Evolutionary conservation across 257 asterid genomes (phyloP).

Genomic region (Solanum commersonii): DNA sequence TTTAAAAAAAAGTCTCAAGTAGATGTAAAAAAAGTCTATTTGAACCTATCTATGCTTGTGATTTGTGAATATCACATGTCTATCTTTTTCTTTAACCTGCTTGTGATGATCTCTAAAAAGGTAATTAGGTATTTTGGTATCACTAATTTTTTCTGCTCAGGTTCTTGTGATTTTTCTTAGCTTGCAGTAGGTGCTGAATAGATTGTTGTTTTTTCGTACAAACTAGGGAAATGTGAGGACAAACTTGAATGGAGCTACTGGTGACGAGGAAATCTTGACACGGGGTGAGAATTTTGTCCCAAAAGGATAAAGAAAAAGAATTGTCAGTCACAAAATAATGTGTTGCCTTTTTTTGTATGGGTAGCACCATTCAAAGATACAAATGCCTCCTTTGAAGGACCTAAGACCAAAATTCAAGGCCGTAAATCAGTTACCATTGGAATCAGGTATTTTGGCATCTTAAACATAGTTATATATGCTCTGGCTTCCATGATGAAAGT

Average conservation of each 20-base stretch:
- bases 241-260: slow-evolving; percentile 20
- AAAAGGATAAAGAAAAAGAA: background rate
- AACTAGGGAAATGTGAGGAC: slow-evolving; percentile 34
- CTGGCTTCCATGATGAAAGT: background rate
- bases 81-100: background rate
- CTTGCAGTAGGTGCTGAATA: slow-evolving; percentile 9
- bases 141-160: background rate
- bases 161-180: background rate
- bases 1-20: background rate
- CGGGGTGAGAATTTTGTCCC: slow-evolving; percentile 30
- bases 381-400: slow-evolving; percentile 24
- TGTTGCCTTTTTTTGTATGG: slow-evolving; percentile 8
- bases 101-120: background rate
- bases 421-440: slow-evolving; percentile 26
- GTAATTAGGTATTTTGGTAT: background rate
- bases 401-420: slow-evolving; percentile 29
- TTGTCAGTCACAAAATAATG: background rate
- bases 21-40: background rate
- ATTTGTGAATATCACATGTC: background rate
- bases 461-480: background rate
- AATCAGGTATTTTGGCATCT: slow-evolving; percentile 27
- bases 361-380: slow-evolving; percentile 26
- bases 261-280: slow-evolving; percentile 22
- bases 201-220: slow-evolving; percentile 1
- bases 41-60: background rate